Conservation (phyloP, 352 stramenopile genomes). For the Phytophthora hybrid region DNA sequence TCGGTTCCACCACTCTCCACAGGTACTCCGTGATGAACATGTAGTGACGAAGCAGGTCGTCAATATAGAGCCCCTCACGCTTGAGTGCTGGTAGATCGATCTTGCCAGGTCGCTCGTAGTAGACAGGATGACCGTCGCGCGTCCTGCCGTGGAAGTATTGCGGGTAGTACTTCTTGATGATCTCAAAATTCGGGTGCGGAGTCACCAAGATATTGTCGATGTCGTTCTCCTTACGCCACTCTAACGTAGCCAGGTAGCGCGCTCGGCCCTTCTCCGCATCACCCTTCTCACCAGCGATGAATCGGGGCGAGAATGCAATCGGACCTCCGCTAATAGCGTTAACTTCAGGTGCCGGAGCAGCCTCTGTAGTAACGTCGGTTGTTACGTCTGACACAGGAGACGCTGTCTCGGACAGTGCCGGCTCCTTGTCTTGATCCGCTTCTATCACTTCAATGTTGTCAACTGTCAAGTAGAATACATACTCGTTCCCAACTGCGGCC, state of each 20-base stretch:
- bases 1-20: conserved; percentile 85
- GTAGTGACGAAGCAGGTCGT: conserved; percentile 90
- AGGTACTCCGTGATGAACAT: conserved; percentile 94
- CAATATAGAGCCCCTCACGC: conserved; percentile 87
- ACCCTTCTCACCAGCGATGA: conserved; percentile 87
- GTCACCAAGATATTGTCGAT: conserved; percentile 90
- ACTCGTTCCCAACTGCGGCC: conserved; percentile 35
- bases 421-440: conserved; percentile 57
- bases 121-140: conserved; percentile 77
- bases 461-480: conserved; percentile 63
- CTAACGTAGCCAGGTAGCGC: conserved; percentile 78
- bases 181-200: conserved; percentile 82
- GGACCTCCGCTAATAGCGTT: conserved; percentile 63
- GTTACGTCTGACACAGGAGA: conserved; percentile 38
- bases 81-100: conserved; percentile 90
- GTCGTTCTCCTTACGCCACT: conserved; percentile 88
- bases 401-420: conserved; percentile 25
- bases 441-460: conserved; percentile 77
- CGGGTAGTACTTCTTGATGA: conserved; percentile 93
- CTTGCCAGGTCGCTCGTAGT: conserved; percentile 89
- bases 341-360: conserved; percentile 5
- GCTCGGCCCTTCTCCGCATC: conserved; percentile 82
- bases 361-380: conserved; percentile 20
- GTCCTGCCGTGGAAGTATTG: conserved; percentile 91
- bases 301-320: conserved; percentile 79